Percentiles rank a stretch among this genome's conserved stretches.
These are phyloP conservation scores for Kwoniella bestiolae DNA, from an alignment of 768 basidiomycete species.

Conservation along the genomic window DNA sequence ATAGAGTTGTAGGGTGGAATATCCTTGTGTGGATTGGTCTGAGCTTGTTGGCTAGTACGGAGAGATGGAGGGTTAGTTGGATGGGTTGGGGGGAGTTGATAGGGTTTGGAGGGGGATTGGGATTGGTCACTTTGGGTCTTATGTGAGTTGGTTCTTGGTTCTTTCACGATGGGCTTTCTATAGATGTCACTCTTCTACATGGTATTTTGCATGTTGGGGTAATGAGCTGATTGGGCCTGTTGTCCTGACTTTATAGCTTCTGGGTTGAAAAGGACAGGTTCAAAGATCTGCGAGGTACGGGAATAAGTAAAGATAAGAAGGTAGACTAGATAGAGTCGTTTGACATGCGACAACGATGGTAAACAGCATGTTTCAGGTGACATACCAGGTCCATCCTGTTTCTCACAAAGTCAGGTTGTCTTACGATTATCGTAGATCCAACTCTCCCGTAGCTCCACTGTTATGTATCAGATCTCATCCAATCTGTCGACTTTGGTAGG, in stretches of 20 bases:
- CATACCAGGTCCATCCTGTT: background rate
- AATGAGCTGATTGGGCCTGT: background rate
- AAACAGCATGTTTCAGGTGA: background rate
- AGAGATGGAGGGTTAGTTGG: conserved; percentile 25
- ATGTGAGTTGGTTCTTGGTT: conserved; percentile 22
- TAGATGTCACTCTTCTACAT: background rate
- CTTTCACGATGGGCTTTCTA: background rate
- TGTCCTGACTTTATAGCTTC: background rate
- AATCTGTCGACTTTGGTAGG: too few species aligned
- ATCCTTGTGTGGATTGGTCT: conserved; percentile 4
- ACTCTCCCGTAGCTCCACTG: too few species aligned
- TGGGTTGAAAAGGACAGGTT: conserved; percentile 11
- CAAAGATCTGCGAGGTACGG: conserved; percentile 5
- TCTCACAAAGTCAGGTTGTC: too few species aligned
- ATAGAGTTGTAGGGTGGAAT: conserved; percentile 6
- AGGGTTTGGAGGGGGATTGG: conserved; percentile 31
- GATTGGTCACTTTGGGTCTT: conserved; percentile 27
- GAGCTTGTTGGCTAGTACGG: conserved; percentile 1
- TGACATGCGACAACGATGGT: background rate
- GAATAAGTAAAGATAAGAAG: conserved; percentile 8
- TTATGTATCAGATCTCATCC: too few species aligned
- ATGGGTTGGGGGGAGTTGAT: conserved; percentile 34
- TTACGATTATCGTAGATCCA: background rate
- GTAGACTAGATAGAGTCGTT: conserved; percentile 12
- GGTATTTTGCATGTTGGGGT: background rate